Evolutionary conservation across 2,329 filamentous ascomycete genomes (phyloP).

Genomic region (Paradendryphiella salina): DNA sequence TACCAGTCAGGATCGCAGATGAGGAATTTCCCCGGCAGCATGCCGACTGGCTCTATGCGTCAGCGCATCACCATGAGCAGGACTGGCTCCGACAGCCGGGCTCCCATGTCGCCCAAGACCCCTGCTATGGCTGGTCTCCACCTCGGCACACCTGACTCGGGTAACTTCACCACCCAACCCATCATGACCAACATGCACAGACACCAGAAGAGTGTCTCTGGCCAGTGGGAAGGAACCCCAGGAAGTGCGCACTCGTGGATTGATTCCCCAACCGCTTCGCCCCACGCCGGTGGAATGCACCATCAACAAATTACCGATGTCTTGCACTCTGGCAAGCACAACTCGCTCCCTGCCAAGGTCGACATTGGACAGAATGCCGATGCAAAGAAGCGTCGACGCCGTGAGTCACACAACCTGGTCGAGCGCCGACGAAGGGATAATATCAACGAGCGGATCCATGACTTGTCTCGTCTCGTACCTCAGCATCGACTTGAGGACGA

Average conservation of each 20-base stretch:
- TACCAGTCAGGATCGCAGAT: conserved; percentile 69
- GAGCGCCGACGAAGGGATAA: conserved; percentile 94
- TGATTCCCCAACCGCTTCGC: conserved; percentile 87
- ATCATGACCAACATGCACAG: conserved; percentile 69
- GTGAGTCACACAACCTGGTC: conserved; percentile 95
- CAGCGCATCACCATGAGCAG: conserved; percentile 58
- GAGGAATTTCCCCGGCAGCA: conserved; percentile 46
- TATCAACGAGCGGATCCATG: conserved; percentile 98
- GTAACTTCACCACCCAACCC: conserved; percentile 74
- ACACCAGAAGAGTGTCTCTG: conserved; percentile 83
- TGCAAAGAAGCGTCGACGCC: conserved; percentile 85
- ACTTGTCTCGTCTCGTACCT: conserved; percentile 90
- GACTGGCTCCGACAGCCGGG: conserved; percentile 68
- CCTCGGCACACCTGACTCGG: conserved; percentile 70
- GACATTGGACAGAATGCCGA: conserved; percentile 74
- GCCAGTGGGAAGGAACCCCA: conserved; percentile 86
- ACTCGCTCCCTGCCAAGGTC: conserved; percentile 88
- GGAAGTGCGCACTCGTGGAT: conserved; percentile 83
- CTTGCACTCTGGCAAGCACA: conserved; percentile 77
- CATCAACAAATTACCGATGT: conserved; percentile 85
- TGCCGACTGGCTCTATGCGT: conserved; percentile 41
- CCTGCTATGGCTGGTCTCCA: conserved; percentile 72
- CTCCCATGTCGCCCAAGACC: conserved; percentile 86
- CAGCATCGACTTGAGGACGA: conserved; percentile 93
- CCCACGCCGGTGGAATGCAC: conserved; percentile 67